These are phyloP conservation scores for Hypomontagnella submonticulosa DNA, from an alignment of 495 filamentous ascomycete genomes.

Conservation along the genomic window DNA sequence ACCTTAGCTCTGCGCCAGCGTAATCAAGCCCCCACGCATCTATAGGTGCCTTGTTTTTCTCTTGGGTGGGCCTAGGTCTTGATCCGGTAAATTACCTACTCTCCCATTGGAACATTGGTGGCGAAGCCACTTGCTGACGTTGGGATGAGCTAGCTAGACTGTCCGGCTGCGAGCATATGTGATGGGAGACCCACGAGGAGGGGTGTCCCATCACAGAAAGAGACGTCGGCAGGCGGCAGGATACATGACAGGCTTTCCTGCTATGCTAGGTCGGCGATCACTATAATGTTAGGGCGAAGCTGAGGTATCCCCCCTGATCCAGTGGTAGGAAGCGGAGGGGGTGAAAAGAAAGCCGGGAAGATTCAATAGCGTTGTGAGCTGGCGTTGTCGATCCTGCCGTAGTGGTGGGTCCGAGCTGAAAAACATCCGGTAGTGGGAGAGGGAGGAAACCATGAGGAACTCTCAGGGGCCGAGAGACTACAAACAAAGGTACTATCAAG, in stretches of 20 bases:
- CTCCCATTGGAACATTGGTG: not conserved
- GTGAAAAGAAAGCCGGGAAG: constrained; percentile 11
- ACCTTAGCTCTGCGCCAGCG: constrained; percentile 13
- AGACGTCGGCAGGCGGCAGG: constrained; percentile 1
- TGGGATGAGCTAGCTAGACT: constrained; percentile 1
- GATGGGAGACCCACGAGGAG: not conserved
- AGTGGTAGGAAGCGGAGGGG: constrained; percentile 14
- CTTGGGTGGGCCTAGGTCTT: constrained; percentile 11
- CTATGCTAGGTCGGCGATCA: constrained; percentile 38
- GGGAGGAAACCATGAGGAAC: not conserved
- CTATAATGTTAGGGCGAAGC: constrained; percentile 33
- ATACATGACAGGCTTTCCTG: constrained; percentile 22
- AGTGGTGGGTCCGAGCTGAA: constrained; percentile 35
- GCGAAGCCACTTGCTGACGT: constrained; percentile 24
- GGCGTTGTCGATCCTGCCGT: constrained; percentile 31
- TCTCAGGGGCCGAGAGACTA: constrained; percentile 1
- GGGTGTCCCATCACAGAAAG: not conserved
- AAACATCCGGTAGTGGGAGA: constrained; percentile 1
- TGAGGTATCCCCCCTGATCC: constrained; percentile 18
- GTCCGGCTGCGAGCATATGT: constrained; percentile 11
- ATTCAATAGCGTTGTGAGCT: constrained; percentile 40
- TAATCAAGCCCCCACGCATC: constrained; percentile 13
- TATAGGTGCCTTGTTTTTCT: constrained; percentile 27
- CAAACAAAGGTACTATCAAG: constrained; percentile 1
- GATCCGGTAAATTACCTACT: constrained; percentile 24